Evolutionary conservation across 208 protist genomes (phyloP), one percentile per base, ranked within the genome.

Genomic region (Trypanosoma cruzi): DNA sequence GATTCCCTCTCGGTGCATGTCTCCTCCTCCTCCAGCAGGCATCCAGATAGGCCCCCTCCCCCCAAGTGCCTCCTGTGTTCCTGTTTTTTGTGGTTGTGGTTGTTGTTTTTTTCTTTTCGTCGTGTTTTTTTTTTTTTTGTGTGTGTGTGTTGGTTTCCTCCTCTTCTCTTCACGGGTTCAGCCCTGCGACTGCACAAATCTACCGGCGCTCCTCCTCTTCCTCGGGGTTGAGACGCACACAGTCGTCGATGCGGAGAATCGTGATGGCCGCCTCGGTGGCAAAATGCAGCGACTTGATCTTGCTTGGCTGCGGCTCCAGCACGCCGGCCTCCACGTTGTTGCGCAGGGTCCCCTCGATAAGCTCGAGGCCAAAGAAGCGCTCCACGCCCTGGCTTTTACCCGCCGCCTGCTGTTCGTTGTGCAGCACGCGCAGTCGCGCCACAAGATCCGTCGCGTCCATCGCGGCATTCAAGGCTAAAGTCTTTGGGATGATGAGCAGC

Each of bases 211-310:
- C 67, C 40, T 85, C 82, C 58, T 94, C 88, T 68, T 96, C 88
- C 34, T 93, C 87, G 0, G 97, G 94, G 74, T 96, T 95, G 20
- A 99, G 85, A 62, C 97, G 98, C 71, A 99, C 99, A 66, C 98
- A 89, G 80, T 99, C 99, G 85, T 99, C 99, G 59, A 99, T 99
- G 72, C 99, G 94, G 20, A 99, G 87, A 68, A 99, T 99, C 16
- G 99, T 99, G 73, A 99, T 98, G 55, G 99, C 98, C 1, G 99
- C 99, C 93, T 99, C 99, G 13, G 98, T 99, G 54, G 99, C 99
- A 77, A 99, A 99, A 84, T 99, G 92, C 48, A 99, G 89, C 52
- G 90, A 98, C 86, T 99, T 99, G 31, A 99, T 79, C 81, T 99
- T 99, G 67, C 85, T 95, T 59, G 99, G 91, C 48, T 92, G 89